A percentile compares a stretch with the other conserved stretches of the same genome.
phyloP scores from a whole-genome alignment of 768 basidiomycete species.

The Hygrocybe coccinea region DNA sequence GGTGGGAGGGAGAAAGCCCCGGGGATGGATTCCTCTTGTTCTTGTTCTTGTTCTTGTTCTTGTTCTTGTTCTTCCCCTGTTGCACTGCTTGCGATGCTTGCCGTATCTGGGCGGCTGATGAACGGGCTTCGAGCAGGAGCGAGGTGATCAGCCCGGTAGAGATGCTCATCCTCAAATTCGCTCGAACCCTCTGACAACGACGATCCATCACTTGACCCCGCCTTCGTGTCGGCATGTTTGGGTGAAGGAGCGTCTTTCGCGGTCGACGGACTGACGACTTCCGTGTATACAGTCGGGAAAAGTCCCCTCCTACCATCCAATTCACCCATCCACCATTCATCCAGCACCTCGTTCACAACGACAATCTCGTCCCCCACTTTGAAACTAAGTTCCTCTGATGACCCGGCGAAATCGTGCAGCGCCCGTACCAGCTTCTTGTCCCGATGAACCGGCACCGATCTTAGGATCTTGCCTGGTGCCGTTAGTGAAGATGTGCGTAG shows the following conservation, averaged over 20 bases:
- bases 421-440: constrained; percentile 60
- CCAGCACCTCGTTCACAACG: constrained; percentile 74
- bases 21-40: no score
- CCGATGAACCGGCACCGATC: constrained; percentile 46
- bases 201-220: constrained; percentile 5
- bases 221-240: constrained; percentile 19
- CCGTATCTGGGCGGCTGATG: constrained; percentile 39
- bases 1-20: not conserved
- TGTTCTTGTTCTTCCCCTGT: constrained; percentile 42
- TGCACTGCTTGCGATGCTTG: constrained; percentile 40
- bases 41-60: constrained; percentile 39
- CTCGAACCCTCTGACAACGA: constrained; percentile 20
- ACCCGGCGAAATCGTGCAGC: constrained; percentile 68
- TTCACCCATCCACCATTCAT: constrained; percentile 91
- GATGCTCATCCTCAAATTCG: constrained; percentile 46
- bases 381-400: constrained; percentile 75
- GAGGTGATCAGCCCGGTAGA: constrained; percentile 43
- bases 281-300: constrained; percentile 77
- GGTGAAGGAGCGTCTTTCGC: constrained; percentile 12
- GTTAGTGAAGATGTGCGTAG: constrained; percentile 27
- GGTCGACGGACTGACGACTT: constrained; percentile 29
- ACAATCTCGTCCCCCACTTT: constrained; percentile 68
- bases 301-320: constrained; percentile 65
- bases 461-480: constrained; percentile 40
- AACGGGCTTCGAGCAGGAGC: constrained; percentile 43